phyloP scores from a whole-genome alignment of 768 basidiomycete genomes.

The Auricularia heimuer region DNA sequence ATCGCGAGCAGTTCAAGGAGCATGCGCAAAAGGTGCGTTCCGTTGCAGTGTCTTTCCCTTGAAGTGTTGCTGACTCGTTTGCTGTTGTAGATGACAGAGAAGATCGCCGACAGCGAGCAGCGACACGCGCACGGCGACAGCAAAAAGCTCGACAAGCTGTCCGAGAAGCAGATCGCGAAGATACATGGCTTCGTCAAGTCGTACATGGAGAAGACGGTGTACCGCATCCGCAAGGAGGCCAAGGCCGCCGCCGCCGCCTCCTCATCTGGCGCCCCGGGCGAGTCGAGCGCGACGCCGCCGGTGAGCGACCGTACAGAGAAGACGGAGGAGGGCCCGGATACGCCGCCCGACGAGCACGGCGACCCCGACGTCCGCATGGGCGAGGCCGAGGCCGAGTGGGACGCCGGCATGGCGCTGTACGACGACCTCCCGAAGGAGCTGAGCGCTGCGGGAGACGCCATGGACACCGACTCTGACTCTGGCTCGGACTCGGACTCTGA shows the following conservation, averaged over 20 bases:
- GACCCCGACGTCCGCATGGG: neutral
- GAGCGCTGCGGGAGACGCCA: neutral
- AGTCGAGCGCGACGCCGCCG: neutral
- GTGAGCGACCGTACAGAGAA: neutral
- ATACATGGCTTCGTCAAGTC: constrained; percentile 22
- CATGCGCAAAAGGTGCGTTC: constrained; percentile 82
- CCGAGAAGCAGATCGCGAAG: constrained; percentile 84
- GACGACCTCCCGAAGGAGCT: neutral
- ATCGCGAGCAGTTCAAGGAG: constrained; percentile 81
- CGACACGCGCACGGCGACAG: neutral
- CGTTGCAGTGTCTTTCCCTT: neutral
- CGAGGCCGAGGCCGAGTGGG: neutral
- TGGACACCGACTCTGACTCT: neutral
- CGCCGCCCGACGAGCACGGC: neutral
- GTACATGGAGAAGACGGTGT: neutral
- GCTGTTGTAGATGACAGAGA: constrained; percentile 45
- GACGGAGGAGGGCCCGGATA: neutral
- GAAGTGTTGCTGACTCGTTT: constrained; percentile 2
- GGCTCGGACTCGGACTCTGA: neutral
- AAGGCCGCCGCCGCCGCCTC: neutral
- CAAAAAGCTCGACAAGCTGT: constrained; percentile 82
- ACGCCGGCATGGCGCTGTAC: neutral
- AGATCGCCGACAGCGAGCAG: constrained; percentile 29
- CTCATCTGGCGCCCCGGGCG: neutral
- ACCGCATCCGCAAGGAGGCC: neutral